Percentiles rank a stretch among this genome's conserved stretches.
These are phyloP conservation scores for Oryza nivara DNA, from an alignment of 176 grass and related monocot genomes.

Conservation along the genomic window DNA sequence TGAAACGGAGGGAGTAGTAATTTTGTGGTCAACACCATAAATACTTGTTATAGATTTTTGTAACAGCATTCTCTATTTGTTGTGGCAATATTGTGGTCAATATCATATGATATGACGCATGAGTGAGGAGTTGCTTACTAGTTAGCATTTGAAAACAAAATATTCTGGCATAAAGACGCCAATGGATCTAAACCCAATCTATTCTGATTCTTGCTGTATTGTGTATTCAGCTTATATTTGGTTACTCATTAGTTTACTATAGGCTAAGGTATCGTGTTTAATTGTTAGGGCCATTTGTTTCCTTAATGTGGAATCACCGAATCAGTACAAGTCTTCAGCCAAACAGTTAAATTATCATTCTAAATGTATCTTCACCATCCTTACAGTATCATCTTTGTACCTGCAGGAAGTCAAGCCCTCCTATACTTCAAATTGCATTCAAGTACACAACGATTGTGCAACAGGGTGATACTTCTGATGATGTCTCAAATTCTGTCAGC, in stretches of 20 bases:
- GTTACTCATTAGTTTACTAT: constrained; percentile 17
- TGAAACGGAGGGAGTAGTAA: background rate
- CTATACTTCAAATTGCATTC: constrained; percentile 91
- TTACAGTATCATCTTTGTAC: background rate
- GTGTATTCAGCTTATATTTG: constrained; percentile 7
- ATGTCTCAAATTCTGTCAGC: constrained; percentile 38
- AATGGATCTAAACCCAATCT: background rate
- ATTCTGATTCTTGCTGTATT: background rate
- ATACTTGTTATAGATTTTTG: background rate
- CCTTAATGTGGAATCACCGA: background rate
- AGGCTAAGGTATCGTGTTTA: background rate
- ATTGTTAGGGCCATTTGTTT: background rate
- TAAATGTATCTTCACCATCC: constrained; percentile 30
- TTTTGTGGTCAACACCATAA: background rate
- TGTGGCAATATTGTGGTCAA: background rate
- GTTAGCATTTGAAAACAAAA: constrained; percentile 3
- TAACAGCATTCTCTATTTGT: background rate
- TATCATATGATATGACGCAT: background rate
- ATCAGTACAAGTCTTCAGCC: constrained; percentile 9
- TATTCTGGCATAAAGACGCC: constrained; percentile 11
- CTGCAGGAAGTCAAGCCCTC: constrained; percentile 57
- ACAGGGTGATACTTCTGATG: constrained; percentile 47
- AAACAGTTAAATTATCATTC: constrained; percentile 22
- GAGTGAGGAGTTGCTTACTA: constrained; percentile 15
- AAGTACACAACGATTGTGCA: constrained; percentile 83